Evolutionary conservation across 805 yeast genomes (phyloP), one percentile per base, ranked within the genome.

Genomic region (Starmerella roubikii): DNA sequence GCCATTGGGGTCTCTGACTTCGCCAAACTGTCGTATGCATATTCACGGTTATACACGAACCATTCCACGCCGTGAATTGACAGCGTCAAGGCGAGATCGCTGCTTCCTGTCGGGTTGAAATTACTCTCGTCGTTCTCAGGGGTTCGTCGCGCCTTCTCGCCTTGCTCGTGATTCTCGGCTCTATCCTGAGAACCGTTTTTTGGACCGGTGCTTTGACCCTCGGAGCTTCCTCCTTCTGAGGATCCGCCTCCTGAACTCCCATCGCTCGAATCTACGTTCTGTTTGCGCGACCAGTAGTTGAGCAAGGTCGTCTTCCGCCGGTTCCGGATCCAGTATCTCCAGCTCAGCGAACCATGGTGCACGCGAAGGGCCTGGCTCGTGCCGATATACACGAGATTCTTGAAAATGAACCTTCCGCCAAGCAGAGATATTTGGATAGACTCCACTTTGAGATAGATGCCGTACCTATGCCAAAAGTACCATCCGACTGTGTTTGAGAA

Each of bases 291-390:
- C 10, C 10, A 8, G 24, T 8, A 22, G 11, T 4, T 17, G n/a
- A 37, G 18, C 12, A 39, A 29, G 3, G 39, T 35, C 13, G 39
- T 30, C 17, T 37, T 29, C 16, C 70, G 59, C 15, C 67, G 56
- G 4, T 58, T 54, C 8, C 30, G 60, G 37, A 83, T 62, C 97
- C 97, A 91, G 56, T 84, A 88, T 44, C 93, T 60, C 97, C 97
- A 91, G 0, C 93, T 81, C 21, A 88, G 54, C 49, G 74, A 72
- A 1, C 88, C 79, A 44, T 77, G 76, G 21, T 81, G 67, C 1
- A 81, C 66, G 9, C 83, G 71, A 1, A 83, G 53, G 2, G 93
- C 74, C 44, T 74, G 74, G 58, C 86, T 78, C 35, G 73, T 66
- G n/a, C 84, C 79, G 5, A 81, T 71, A 11, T 82, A 65, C 3